Evolutionary conservation across 805 yeast species (phyloP).

Genomic region (Teunomyces cretensis): DNA sequence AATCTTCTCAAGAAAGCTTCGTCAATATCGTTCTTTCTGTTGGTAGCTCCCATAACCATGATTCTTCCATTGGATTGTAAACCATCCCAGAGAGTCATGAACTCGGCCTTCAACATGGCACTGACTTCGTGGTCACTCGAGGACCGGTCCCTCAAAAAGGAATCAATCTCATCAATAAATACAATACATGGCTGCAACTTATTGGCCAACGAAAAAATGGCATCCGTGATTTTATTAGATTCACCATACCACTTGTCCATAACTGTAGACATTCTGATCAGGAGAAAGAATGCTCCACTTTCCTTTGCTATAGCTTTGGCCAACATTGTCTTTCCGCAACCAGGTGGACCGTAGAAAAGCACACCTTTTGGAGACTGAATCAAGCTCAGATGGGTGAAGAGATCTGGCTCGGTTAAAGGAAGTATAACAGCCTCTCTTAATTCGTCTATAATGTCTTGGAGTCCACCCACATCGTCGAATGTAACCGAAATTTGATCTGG

Average conservation of each 20-base stretch:
- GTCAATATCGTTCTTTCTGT: slow-evolving; percentile 88
- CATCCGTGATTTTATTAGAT: slow-evolving; percentile 89
- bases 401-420: slow-evolving; percentile 74
- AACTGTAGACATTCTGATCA: slow-evolving; percentile 87
- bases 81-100: slow-evolving; percentile 98
- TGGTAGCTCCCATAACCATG: slow-evolving; percentile 91
- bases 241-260: slow-evolving; percentile 99
- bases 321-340: slow-evolving; percentile 96
- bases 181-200: slow-evolving; percentile 93
- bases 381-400: slow-evolving; percentile 66
- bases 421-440: slow-evolving; percentile 83
- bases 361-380: slow-evolving; percentile 95
- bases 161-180: slow-evolving; percentile 94
- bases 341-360: slow-evolving; percentile 91
- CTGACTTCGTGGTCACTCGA: slow-evolving; percentile 93
- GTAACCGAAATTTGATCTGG: slow-evolving; percentile 79
- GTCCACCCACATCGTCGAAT: slow-evolving; percentile 87
- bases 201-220: slow-evolving; percentile 83
- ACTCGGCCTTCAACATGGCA: slow-evolving; percentile 90
- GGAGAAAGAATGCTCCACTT: slow-evolving; percentile 86
- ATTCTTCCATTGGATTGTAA: slow-evolving; percentile 73
- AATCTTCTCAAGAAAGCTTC: slow-evolving; percentile 87
- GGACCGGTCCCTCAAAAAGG: slow-evolving; percentile 83
- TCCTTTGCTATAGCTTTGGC: slow-evolving; percentile 94
- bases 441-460: slow-evolving; percentile 79